Evolutionary conservation across 805 yeast genomes (phyloP).

Genomic region (Candida caryicola): DNA sequence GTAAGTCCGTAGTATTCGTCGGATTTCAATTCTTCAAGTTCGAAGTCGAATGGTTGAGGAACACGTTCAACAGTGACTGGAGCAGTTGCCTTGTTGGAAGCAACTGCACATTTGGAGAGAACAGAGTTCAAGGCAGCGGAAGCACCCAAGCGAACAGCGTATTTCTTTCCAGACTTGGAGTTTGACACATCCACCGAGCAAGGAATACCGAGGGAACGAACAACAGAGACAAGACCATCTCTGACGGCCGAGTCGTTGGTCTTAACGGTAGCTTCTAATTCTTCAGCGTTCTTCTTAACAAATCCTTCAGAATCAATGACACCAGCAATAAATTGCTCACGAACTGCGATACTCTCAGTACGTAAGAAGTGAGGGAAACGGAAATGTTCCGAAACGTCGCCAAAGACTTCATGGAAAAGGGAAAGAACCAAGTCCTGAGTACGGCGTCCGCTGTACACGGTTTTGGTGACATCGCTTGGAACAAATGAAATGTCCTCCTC

Average conservation of each 20-base stretch:
- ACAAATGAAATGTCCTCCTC: no score
- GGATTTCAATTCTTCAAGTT: conserved; percentile 20
- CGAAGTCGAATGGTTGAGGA: conserved; percentile 27
- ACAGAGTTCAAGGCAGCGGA: conserved; percentile 20
- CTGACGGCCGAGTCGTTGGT: conserved; percentile 29
- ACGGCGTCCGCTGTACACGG: no score
- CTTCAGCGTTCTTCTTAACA: conserved; percentile 15
- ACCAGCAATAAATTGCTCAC: conserved; percentile 46
- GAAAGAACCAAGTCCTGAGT: not conserved
- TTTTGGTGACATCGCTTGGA: no score
- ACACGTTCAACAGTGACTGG: conserved; percentile 15
- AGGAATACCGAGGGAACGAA: conserved; percentile 44
- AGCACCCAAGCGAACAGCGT: conserved; percentile 20
- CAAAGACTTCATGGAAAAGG: not conserved
- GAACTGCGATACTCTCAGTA: conserved; percentile 35
- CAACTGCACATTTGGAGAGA: conserved; percentile 22
- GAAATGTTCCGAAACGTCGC: conserved; percentile 16
- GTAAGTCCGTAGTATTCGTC: conserved; percentile 46
- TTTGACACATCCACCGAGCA: conserved; percentile 25
- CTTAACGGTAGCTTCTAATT: conserved; percentile 25
- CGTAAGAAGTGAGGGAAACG: conserved; percentile 34
- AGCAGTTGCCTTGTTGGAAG: conserved; percentile 14
- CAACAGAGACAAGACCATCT: conserved; percentile 35
- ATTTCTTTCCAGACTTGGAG: conserved; percentile 12
- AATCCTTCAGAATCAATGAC: conserved; percentile 40